Percentiles rank a stretch among this genome's conserved stretches.
These are phyloP conservation scores for Eimeria sp. DNA, from an alignment of 169 alveolate genomes.

Conservation along the genomic window DNA sequence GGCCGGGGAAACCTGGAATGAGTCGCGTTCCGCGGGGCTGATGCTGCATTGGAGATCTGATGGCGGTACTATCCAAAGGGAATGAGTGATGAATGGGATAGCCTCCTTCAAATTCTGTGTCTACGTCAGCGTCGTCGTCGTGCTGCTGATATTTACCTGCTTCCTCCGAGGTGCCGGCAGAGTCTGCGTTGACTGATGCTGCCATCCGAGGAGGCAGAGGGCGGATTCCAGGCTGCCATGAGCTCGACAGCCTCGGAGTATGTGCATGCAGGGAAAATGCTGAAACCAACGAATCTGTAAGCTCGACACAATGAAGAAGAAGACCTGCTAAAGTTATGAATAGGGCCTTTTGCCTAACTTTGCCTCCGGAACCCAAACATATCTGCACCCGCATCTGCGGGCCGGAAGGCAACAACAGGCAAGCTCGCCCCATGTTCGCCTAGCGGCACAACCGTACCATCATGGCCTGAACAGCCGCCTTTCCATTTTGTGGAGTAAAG, in stretches of 20 bases:
- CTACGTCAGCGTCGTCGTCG: not conserved
- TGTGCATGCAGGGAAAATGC: conserved; percentile 2
- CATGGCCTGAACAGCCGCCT: not conserved
- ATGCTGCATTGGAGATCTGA: conserved; percentile 36
- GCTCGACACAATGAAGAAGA: not conserved
- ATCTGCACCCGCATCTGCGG: not conserved
- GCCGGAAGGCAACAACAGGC: not conserved
- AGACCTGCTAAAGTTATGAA: not conserved
- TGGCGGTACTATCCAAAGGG: not conserved
- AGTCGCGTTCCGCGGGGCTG: conserved; percentile 51
- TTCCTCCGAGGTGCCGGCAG: not conserved
- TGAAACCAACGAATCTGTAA: not conserved
- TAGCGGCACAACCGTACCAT: not conserved
- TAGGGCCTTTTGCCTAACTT: not conserved
- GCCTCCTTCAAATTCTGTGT: not conserved
- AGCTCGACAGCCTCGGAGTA: not conserved
- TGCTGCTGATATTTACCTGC: conserved; percentile 9
- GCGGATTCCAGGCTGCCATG: not conserved
- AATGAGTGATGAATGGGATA: not conserved
- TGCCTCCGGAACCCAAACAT: not conserved
- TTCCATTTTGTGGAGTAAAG: not conserved
- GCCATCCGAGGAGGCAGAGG: conserved; percentile 3
- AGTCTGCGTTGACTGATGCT: not conserved
- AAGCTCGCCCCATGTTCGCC: not conserved
- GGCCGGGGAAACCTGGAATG: conserved; percentile 23